These are phyloP conservation scores for Leucocoprinus sp. DNA, from an alignment of 768 basidiomycete genomes.

Conservation along the genomic window DNA sequence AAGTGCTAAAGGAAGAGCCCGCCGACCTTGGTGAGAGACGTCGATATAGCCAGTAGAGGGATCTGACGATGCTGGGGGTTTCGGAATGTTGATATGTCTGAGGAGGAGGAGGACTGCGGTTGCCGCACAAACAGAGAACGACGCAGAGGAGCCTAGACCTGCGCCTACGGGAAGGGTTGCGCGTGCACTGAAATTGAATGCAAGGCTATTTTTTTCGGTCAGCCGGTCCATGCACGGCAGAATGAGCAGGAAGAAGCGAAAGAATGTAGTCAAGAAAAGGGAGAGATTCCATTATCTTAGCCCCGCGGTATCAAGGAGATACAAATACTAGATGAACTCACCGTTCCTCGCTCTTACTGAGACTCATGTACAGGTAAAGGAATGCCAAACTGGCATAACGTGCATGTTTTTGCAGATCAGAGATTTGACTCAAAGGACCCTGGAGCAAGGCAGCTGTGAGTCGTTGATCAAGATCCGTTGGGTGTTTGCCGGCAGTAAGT, in stretches of 20 bases:
- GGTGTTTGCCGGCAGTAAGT: conserved; percentile 40
- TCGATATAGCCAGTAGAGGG: conserved; percentile 44
- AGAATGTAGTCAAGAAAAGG: conserved; percentile 13
- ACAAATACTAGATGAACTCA: conserved; percentile 25
- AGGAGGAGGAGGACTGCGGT: conserved; percentile 73
- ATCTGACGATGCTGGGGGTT: conserved; percentile 39
- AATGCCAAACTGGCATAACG: conserved; percentile 55
- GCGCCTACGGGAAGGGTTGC: conserved; percentile 91
- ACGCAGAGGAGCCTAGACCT: conserved; percentile 94
- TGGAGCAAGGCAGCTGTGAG: conserved; percentile 65
- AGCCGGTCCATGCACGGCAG: not conserved
- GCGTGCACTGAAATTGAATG: conserved; percentile 74
- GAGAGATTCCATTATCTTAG: conserved; percentile 1
- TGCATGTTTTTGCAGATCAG: conserved; percentile 30
- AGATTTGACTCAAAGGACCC: conserved; percentile 30
- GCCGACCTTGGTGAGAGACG: conserved; percentile 55
- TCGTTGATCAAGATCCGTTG: conserved; percentile 62
- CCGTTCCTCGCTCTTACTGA: conserved; percentile 50
- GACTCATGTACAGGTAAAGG: conserved; percentile 87
- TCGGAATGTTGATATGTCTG: conserved; percentile 53
- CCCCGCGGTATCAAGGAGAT: conserved; percentile 9
- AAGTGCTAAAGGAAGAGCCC: conserved; percentile 50
- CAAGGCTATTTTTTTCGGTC: conserved; percentile 38
- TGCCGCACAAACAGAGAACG: conserved; percentile 84
- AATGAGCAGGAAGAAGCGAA: conserved; percentile 13